Evolutionary conservation across 768 basidiomycete genomes (phyloP).

Genomic region (Amyloporia xantha): DNA sequence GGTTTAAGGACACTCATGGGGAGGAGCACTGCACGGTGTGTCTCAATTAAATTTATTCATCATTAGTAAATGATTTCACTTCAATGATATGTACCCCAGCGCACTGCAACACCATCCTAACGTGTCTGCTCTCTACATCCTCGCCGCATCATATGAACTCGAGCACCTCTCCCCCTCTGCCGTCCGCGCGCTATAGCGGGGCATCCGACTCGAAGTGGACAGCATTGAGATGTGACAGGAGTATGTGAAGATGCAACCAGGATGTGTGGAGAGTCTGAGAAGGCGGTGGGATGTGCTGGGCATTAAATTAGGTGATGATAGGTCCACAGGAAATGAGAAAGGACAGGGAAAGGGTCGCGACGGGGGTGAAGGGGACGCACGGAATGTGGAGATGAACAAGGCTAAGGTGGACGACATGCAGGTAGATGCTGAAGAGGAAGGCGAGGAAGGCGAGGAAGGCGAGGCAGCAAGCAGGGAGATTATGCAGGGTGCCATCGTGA

Average conservation of each 20-base stretch:
- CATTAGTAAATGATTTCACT: no score
- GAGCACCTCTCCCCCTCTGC: conserved; percentile 66
- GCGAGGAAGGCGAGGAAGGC: conserved; percentile 37
- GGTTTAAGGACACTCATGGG: conserved; percentile 75
- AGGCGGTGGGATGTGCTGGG: conserved; percentile 79
- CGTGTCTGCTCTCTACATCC: conserved; percentile 69
- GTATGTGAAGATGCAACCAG: conserved; percentile 86
- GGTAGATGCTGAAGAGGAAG: conserved; percentile 14
- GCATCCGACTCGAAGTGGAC: conserved; percentile 69
- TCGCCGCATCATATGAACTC: conserved; percentile 81
- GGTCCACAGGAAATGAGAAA: conserved; percentile 25
- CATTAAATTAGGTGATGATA: no score
- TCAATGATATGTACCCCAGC: no score
- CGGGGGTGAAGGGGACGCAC: conserved; percentile 17
- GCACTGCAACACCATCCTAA: conserved; percentile 86
- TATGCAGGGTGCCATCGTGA: conserved; percentile 75
- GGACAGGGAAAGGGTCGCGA: conserved; percentile 25
- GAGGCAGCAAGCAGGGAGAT: conserved; percentile 58
- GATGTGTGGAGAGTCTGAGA: conserved; percentile 74
- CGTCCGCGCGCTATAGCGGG: conserved; percentile 80
- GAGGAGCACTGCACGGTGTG: conserved; percentile 74
- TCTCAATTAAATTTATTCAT: conserved; percentile 1
- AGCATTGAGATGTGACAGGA: conserved; percentile 80
- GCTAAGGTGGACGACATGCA: conserved; percentile 12
- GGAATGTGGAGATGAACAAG: conserved; percentile 6